A percentile compares a stretch with the other conserved stretches of the same genome.
phyloP scores from a whole-genome alignment of 2,329 filamentous ascomycete species.

The Dryadomyces quercus-mongolicae region DNA sequence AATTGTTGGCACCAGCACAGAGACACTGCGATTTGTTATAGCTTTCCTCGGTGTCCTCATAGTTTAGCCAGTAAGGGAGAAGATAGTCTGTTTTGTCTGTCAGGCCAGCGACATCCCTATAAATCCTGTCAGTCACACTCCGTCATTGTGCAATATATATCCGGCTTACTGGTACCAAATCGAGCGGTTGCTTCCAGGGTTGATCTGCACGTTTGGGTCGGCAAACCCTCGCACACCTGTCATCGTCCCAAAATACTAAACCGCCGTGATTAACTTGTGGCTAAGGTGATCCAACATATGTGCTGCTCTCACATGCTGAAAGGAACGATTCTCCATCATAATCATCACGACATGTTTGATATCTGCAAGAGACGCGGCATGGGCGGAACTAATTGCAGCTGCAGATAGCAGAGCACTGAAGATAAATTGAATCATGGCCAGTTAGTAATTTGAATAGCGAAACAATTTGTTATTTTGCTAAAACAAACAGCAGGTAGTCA shows the following conservation, averaged over 20 bases:
- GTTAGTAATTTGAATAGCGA: too few relatives aligned
- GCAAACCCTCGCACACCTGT: conserved; percentile 40
- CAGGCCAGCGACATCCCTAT: too few relatives aligned
- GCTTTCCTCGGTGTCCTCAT: conserved; percentile 27
- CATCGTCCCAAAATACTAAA: conserved; percentile 43
- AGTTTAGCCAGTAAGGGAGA: conserved; percentile 40
- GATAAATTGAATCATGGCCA: too few relatives aligned
- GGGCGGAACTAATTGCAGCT: too few relatives aligned
- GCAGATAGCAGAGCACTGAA: too few relatives aligned
- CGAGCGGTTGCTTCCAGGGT: conserved; percentile 27
- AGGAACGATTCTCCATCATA: conserved; percentile 34
- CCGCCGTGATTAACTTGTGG: too few relatives aligned
- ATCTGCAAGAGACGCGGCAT: conserved; percentile 32
- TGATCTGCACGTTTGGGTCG: conserved; percentile 39
- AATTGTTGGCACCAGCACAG: conserved; percentile 36
- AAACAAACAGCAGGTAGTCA: too few relatives aligned
- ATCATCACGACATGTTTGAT: conserved; percentile 45
- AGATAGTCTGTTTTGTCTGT: conserved; percentile 29
- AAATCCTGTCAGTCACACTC: neutral
- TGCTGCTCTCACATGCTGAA: conserved; percentile 17
- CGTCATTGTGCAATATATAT: accelerated
- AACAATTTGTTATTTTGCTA: too few relatives aligned
- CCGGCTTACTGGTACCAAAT: conserved; percentile 39
- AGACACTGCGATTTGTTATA: conserved; percentile 38
- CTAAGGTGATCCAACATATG: too few relatives aligned